Evolutionary conservation across 495 filamentous ascomycete genomes (phyloP).

Genomic region (Podospora pseudocomata): DNA sequence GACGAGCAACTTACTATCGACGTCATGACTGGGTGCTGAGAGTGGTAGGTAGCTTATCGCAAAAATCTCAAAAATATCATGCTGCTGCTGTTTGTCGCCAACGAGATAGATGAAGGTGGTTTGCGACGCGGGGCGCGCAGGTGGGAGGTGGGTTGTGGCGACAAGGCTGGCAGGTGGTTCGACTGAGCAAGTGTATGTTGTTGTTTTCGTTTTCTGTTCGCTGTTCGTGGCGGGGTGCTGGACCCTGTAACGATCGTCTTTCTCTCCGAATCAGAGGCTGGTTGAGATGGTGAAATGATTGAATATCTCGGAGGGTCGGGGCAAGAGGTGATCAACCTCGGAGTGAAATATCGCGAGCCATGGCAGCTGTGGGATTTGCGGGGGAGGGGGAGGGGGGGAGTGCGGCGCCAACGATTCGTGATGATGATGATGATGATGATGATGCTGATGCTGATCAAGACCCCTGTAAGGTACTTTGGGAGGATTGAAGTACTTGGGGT

Average conservation of each 20-base stretch:
- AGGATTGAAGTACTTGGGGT: no score
- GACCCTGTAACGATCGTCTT: neutral
- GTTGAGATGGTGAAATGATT: neutral
- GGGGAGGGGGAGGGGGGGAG: neutral
- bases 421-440: neutral
- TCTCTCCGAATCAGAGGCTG: no score
- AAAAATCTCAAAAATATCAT: neutral
- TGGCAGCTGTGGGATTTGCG: conserved; percentile 5
- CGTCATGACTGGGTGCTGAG: conserved; percentile 34
- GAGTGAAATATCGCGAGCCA: conserved; percentile 23
- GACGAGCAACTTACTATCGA: conserved; percentile 40
- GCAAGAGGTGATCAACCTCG: conserved; percentile 18
- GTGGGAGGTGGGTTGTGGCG: neutral
- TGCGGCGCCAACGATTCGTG: conserved; percentile 2
- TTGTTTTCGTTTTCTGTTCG: neutral
- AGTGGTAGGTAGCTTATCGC: conserved; percentile 17
- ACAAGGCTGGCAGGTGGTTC: neutral
- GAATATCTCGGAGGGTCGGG: conserved; percentile 11
- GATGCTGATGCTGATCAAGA: neutral
- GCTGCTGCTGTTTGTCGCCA: neutral
- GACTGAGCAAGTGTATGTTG: no score
- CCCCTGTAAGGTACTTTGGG: neutral
- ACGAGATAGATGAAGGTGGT: neutral
- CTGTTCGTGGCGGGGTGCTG: neutral
- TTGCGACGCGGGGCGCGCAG: no score